phyloP scores from a whole-genome alignment of 768 basidiomycete species.

The Sporobolomyces pararoseus region DNA sequence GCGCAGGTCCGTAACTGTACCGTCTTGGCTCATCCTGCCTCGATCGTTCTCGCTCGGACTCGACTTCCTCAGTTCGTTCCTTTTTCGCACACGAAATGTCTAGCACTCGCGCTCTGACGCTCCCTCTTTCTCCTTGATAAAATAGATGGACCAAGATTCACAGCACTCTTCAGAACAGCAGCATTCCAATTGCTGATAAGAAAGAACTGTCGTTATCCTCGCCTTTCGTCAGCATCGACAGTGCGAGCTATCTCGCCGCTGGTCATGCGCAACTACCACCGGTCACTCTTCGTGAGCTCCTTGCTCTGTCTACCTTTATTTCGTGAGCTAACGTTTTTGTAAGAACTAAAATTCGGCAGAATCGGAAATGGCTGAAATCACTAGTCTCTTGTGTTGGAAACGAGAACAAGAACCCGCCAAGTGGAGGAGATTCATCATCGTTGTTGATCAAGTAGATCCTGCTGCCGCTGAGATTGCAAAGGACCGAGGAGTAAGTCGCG shows the following conservation, averaged over 20 bases:
- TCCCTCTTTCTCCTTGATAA: background rate
- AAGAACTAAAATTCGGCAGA: background rate
- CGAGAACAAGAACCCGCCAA: background rate
- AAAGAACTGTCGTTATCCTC: background rate
- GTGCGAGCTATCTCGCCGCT: background rate
- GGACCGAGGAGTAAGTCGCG: constrained; percentile 11
- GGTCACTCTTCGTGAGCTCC: background rate
- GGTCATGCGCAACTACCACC: background rate
- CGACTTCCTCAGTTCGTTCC: constrained; percentile 9
- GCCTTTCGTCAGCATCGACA: background rate
- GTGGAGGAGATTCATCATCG: constrained; percentile 25
- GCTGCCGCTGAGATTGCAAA: background rate
- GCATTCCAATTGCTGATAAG: constrained; percentile 5
- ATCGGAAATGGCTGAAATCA: constrained; percentile 17
- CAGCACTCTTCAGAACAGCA: background rate
- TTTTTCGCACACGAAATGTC: too few species aligned
- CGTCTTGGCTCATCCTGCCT: constrained; percentile 13
- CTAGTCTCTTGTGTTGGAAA: background rate
- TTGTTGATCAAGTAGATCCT: background rate
- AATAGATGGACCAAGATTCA: constrained; percentile 6
- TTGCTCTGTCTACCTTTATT: too few species aligned
- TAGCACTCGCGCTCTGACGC: background rate
- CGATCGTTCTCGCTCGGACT: constrained; percentile 1
- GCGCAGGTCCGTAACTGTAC: background rate
- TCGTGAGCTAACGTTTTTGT: too few species aligned